phyloP scores from a whole-genome alignment of 306 rosid species.

The Leucaena leucocephala region DNA sequence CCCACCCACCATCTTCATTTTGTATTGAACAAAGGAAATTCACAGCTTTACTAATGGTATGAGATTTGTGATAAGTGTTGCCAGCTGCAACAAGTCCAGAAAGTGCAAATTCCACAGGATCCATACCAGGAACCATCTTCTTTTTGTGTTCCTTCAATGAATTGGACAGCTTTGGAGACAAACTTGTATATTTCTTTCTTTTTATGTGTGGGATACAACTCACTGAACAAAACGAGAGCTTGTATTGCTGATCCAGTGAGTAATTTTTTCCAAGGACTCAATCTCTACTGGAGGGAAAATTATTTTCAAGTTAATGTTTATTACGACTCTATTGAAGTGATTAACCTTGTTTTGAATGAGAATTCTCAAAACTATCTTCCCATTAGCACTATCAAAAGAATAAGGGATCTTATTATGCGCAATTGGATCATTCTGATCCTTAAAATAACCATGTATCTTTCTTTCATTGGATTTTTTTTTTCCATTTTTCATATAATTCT shows the following conservation, averaged over 20 bases:
- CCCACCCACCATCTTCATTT: conserved; percentile 73
- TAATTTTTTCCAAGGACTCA: too few relatives aligned
- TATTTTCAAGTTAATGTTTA: too few relatives aligned
- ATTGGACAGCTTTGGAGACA: background rate
- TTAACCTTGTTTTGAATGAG: too few relatives aligned
- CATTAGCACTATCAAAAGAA: too few relatives aligned
- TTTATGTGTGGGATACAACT: background rate
- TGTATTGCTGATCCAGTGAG: conserved; percentile 17
- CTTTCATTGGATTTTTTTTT: too few relatives aligned
- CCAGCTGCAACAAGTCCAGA: conserved; percentile 62
- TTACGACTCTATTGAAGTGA: too few relatives aligned
- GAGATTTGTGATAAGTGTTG: conserved; percentile 47
- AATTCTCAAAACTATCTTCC: too few relatives aligned
- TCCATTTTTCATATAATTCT: too few relatives aligned
- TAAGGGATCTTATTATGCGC: too few relatives aligned
- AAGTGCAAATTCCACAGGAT: conserved; percentile 27
- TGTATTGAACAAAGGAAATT: conserved; percentile 53
- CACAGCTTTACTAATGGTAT: conserved; percentile 52
- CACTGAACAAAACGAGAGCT: background rate
- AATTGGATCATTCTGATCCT: too few relatives aligned
- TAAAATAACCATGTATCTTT: too few relatives aligned
- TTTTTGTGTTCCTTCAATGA: background rate
- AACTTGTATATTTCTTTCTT: background rate
- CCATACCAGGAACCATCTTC: background rate
- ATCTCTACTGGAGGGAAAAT: too few relatives aligned